Percentiles rank a stretch among this genome's conserved stretches.
Conservation (phyloP, 2,329 filamentous ascomycete species). For the Knufia petricola region DNA sequence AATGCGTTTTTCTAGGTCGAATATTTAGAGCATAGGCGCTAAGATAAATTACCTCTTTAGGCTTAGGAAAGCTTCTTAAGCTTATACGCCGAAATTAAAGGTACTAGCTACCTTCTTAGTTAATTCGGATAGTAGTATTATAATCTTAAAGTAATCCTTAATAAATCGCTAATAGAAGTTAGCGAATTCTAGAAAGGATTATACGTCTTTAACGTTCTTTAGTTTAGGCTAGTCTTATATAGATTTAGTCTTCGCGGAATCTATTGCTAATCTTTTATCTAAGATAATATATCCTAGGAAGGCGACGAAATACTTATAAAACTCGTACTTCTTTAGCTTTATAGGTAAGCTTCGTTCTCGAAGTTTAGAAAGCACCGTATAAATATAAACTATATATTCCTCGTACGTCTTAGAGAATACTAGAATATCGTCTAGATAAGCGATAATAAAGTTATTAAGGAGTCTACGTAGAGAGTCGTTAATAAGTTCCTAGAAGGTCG, state of each 20-base stretch:
- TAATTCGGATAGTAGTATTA: conserved; percentile 1
- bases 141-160: conserved; percentile 13
- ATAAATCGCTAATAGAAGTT: conserved; percentile 23
- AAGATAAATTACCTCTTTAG: conserved; percentile 8
- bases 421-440: too few relatives aligned
- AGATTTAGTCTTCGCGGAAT: too few relatives aligned
- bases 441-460: too few relatives aligned
- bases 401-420: too few relatives aligned
- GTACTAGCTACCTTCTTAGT: conserved; percentile 8
- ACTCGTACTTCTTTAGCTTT: too few relatives aligned
- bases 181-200: conserved; percentile 18
- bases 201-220: conserved; percentile 14
- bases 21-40: conserved; percentile 9
- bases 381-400: too few relatives aligned
- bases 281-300: conserved; percentile 20
- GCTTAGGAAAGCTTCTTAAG: conserved; percentile 8
- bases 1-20: conserved; percentile 9
- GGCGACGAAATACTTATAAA: too few relatives aligned
- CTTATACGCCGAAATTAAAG: conserved; percentile 4
- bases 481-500: too few relatives aligned
- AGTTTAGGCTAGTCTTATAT: conserved; percentile 13
- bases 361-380: too few relatives aligned
- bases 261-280: conserved; percentile 12
- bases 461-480: too few relatives aligned
- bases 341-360: too few relatives aligned